Evolutionary conservation across 805 yeast species (phyloP).

Genomic region (Aciculoconidium aculeatum): DNA sequence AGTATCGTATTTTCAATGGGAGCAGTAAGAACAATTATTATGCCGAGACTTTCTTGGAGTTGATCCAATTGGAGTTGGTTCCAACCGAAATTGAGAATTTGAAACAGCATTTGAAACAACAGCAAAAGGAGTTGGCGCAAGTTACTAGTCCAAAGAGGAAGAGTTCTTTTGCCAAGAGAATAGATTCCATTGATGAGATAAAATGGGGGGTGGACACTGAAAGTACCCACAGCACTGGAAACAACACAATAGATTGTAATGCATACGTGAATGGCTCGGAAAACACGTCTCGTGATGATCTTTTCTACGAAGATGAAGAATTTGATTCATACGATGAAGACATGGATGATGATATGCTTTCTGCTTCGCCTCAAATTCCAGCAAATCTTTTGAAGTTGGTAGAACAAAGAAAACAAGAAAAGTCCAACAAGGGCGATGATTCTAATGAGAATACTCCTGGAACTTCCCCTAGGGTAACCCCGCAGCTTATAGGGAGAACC

Average conservation of each 20-base stretch:
- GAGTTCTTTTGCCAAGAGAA: slow-evolving; percentile 3
- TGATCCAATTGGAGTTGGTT: slow-evolving; percentile 51
- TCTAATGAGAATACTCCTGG: slow-evolving; percentile 18
- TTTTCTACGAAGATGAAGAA: slow-evolving; percentile 3
- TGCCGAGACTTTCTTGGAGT: slow-evolving; percentile 77
- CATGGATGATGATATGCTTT: slow-evolving; percentile 39
- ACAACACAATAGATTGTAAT: slow-evolving; percentile 12
- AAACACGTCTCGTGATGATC: slow-evolving; percentile 14
- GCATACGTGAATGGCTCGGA: slow-evolving; percentile 19
- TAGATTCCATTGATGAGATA: slow-evolving; percentile 2
- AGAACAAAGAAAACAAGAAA: slow-evolving; percentile 41
- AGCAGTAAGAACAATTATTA: slow-evolving; percentile 70
- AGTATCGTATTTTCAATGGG: slow-evolving; percentile 64
- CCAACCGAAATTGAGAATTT: slow-evolving; percentile 35
- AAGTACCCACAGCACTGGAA: too few species aligned
- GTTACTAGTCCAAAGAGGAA: slow-evolving; percentile 4
- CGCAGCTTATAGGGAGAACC: slow-evolving; percentile 7
- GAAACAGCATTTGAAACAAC: slow-evolving; percentile 14
- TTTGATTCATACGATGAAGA: slow-evolving; percentile 34
- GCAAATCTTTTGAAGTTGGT: slow-evolving; percentile 50
- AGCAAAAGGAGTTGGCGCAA: slow-evolving; percentile 8
- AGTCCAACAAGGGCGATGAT: slow-evolving; percentile 20
- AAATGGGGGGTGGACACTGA: too few species aligned
- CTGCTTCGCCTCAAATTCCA: slow-evolving; percentile 69
- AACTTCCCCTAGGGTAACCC: slow-evolving; percentile 20